Base-by-base conservation (phyloP, 169 alveolate species). In the Eimeria tenella region DNA sequence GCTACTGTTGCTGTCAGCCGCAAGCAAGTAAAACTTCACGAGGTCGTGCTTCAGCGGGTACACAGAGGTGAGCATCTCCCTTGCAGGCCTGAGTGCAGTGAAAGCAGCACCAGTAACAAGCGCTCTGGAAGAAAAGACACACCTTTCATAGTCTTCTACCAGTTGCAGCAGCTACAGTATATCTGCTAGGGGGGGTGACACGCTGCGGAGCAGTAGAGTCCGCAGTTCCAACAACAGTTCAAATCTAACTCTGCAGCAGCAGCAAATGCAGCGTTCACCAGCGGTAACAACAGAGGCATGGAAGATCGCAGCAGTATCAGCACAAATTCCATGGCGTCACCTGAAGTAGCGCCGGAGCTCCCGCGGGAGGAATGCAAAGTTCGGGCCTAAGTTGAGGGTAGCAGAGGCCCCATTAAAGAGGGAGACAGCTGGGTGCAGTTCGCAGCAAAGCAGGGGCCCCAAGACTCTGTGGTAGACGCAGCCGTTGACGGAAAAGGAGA, bases 351-450 rank as follows among this genome's bases (percentile, higher is more conserved):
- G n/a, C 19, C 50, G 31, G 9, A 23, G 68, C 77, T 71, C 87
- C 10, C 95, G 96, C 31, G 98, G 97, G 52, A 77, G 94, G 90
- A 79, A 96, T 19, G 31, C 50, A 87, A 96, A 97, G 55, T 96
- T 68, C 8, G 98, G 98, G 49, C 98, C 98, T 55, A 95, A 68
- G 71, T 96, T 96, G 53, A 97, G 86, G 23, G 95, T 75, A 31
- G 95, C 98, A 9, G 96, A 94, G 50, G 97, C 96, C 7, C 97
- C 97, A 96, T 96, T 96, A 75, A 91, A 97, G 52, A 96, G 82
- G 17, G 98, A 96, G 75, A 97, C 96, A 0, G 96, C 95, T 7
- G 98, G 98, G 92, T 97, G 98, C 71, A 96, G 96, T 62, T 96
- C 97, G 19, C 96, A 98, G 56, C 98, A 91, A 70, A 94, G 84